phyloP scores from a whole-genome alignment of 1,284 basidiomycete species.

The Sanghuangporus weigelae region DNA sequence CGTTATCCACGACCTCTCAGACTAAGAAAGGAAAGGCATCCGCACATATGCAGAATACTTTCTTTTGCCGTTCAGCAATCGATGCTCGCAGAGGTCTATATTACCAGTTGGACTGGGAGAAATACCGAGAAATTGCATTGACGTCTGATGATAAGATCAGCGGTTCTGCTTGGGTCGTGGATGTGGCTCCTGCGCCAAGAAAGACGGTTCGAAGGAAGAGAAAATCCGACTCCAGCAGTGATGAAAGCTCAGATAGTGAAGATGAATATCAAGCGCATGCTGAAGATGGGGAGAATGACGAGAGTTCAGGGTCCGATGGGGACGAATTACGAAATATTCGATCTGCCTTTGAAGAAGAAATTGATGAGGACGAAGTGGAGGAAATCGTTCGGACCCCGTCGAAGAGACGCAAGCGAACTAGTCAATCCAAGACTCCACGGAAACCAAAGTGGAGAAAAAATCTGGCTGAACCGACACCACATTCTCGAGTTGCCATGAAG shows the following conservation, averaged over 20 bases:
- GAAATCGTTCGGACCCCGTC: conserved; percentile 21
- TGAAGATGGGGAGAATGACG: conserved; percentile 19
- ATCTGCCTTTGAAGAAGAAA: conserved; percentile 17
- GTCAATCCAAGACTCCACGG: conserved; percentile 20
- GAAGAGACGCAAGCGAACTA: conserved; percentile 25
- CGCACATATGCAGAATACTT: conserved; percentile 30
- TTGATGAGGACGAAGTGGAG: conserved; percentile 13
- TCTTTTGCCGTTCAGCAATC: conserved; percentile 53
- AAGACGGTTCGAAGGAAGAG: background rate
- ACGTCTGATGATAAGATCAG: conserved; percentile 18
- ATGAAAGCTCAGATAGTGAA: conserved; percentile 14
- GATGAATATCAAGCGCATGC: conserved; percentile 15
- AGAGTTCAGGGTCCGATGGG: background rate
- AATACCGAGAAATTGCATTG: conserved; percentile 38
- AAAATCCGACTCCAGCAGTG: conserved; percentile 1
- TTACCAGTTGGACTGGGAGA: conserved; percentile 56
- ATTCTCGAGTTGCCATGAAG: conserved; percentile 56
- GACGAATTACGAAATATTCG: conserved; percentile 4
- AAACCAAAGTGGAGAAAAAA: conserved; percentile 27
- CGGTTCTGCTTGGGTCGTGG: conserved; percentile 6
- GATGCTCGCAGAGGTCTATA: conserved; percentile 55
- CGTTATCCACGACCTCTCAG: background rate
- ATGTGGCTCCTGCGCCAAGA: background rate
- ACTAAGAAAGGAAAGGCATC: conserved; percentile 15
- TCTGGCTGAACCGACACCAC: conserved; percentile 57